Conservation (phyloP, 2,329 filamentous ascomycete species). For the Stagonosporopsis rhizophila region DNA sequence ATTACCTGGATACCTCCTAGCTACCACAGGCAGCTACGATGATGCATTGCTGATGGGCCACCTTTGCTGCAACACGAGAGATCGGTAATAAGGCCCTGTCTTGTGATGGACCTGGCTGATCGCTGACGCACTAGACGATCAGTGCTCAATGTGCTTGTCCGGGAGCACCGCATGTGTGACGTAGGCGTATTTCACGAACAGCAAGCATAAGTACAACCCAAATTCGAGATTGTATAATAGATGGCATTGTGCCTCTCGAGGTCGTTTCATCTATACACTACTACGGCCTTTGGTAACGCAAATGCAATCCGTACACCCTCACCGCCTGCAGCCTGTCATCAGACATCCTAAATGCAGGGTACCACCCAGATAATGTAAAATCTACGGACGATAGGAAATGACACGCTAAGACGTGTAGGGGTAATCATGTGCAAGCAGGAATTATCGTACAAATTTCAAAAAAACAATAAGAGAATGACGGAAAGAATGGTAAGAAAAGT, state of each 20-base stretch:
- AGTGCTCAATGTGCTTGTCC: not conserved
- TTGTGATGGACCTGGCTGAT: too few species aligned
- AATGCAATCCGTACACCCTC: not conserved
- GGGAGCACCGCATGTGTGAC: not conserved
- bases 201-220: not conserved
- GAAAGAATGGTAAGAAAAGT: not conserved
- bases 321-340: not conserved
- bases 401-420: constrained; percentile 1
- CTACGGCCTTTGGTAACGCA: not conserved
- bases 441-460: constrained; percentile 20
- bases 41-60: too few species aligned
- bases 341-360: not conserved
- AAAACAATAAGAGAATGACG: not conserved
- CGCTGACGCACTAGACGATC: not conserved
- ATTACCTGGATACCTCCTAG: not conserved
- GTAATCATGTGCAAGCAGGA: not conserved
- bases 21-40: not conserved
- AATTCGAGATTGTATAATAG: not conserved
- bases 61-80: not conserved
- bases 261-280: not conserved
- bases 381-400: constrained; percentile 7
- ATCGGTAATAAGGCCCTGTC: not conserved
- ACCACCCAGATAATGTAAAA: not conserved
- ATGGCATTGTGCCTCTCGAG: not conserved
- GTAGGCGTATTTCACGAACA: too few species aligned